These are phyloP conservation scores for Ophiostoma quercus DNA, from an alignment of 2,329 filamentous ascomycete genomes.

Conservation along the genomic window DNA sequence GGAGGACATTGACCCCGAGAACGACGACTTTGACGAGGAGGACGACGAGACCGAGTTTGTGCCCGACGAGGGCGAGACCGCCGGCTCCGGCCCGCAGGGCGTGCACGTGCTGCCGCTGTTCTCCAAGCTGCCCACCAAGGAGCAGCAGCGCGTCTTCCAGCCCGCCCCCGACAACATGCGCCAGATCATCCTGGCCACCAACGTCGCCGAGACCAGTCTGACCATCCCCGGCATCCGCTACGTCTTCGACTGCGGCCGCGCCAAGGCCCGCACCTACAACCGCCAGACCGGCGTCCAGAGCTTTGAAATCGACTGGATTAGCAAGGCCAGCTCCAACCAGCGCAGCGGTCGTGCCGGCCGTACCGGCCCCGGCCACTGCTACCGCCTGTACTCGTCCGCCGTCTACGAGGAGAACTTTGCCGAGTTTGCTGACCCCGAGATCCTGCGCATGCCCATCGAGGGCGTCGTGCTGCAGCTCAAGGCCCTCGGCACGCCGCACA, in stretches of 20 bases:
- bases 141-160: conserved; percentile 88
- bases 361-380: conserved; percentile 94
- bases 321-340: conserved; percentile 91
- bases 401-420: conserved; percentile 87
- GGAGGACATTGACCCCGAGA: conserved; percentile 42
- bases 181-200: conserved; percentile 85
- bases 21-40: conserved; percentile 54
- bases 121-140: conserved; percentile 81
- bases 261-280: conserved; percentile 89
- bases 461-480: conserved; percentile 90
- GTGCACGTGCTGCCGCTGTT: conserved; percentile 92
- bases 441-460: conserved; percentile 86
- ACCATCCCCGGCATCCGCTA: conserved; percentile 94
- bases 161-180: conserved; percentile 74
- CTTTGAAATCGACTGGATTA: conserved; percentile 94
- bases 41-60: conserved; percentile 61
- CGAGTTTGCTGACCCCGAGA: conserved; percentile 81
- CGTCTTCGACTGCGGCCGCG: conserved; percentile 89
- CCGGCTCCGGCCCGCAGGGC: conserved; percentile 58
- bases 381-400: conserved; percentile 87
- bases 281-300: conserved; percentile 86
- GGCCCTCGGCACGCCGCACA: conserved; percentile 83
- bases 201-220: conserved; percentile 93
- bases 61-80: conserved; percentile 57
- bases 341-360: conserved; percentile 88